These are phyloP conservation scores for Aspergillus sp. DNA, from an alignment of 2,329 filamentous ascomycete species.

Conservation along the genomic window DNA sequence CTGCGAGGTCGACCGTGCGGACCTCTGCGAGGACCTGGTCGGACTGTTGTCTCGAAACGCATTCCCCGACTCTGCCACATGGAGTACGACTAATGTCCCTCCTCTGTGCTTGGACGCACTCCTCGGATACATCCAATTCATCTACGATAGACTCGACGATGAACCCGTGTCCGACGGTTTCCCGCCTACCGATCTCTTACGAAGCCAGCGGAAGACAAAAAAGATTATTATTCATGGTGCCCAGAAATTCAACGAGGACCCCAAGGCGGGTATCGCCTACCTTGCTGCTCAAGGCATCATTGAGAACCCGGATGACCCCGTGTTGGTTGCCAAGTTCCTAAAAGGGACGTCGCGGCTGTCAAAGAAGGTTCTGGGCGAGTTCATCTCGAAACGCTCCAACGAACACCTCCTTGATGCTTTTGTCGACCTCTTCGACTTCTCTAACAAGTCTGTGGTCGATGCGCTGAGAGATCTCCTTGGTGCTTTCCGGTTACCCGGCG, in stretches of 20 bases:
- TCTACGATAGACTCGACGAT: constrained; percentile 80
- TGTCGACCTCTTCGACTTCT: constrained; percentile 83
- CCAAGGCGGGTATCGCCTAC: constrained; percentile 83
- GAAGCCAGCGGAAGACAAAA: constrained; percentile 74
- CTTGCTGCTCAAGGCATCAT: constrained; percentile 85
- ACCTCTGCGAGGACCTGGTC: constrained; percentile 93
- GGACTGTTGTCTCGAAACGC: constrained; percentile 90
- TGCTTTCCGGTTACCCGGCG: constrained; percentile 88
- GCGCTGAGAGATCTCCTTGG: constrained; percentile 83
- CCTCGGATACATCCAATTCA: constrained; percentile 84
- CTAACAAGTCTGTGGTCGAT: constrained; percentile 82
- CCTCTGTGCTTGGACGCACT: constrained; percentile 91
- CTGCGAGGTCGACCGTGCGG: constrained; percentile 85
- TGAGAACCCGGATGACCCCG: constrained; percentile 67
- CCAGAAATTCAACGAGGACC: constrained; percentile 91
- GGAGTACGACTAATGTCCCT: constrained; percentile 98
- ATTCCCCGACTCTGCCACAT: constrained; percentile 93
- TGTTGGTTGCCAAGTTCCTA: constrained; percentile 80
- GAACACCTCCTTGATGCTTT: constrained; percentile 82
- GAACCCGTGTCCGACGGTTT: constrained; percentile 62
- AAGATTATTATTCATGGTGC: constrained; percentile 85
- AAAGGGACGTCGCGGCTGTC: constrained; percentile 84
- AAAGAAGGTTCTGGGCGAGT: constrained; percentile 89
- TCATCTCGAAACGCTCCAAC: constrained; percentile 85
- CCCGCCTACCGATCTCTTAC: constrained; percentile 63